phyloP scores from a whole-genome alignment of 2,329 filamentous ascomycete species.

The Delphinella strobiligena region DNA sequence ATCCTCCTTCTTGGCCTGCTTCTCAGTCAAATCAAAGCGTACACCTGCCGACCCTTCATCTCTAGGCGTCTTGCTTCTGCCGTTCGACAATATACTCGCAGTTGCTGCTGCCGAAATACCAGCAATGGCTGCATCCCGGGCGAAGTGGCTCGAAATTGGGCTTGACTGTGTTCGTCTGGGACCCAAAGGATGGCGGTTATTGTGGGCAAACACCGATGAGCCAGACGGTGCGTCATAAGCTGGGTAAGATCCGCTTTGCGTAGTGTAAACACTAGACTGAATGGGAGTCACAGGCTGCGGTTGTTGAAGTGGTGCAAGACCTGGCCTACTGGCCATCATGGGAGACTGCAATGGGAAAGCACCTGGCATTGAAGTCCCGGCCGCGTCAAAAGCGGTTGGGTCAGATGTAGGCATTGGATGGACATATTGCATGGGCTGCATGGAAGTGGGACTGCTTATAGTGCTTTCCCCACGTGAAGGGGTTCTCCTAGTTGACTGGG shows the following conservation, averaged over 20 bases:
- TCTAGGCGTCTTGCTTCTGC: slow-evolving; percentile 15
- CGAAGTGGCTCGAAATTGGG: slow-evolving; percentile 10
- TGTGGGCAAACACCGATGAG: slow-evolving; percentile 11
- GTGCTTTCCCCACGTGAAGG: slow-evolving; percentile 30
- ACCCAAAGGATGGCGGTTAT: background rate
- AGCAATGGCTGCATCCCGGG: slow-evolving; percentile 30
- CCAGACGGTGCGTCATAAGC: slow-evolving; percentile 29
- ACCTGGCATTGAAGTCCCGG: slow-evolving; percentile 18
- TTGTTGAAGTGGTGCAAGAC: slow-evolving; percentile 63
- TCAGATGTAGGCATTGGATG: slow-evolving; percentile 58
- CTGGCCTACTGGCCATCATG: slow-evolving; percentile 37
- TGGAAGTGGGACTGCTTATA: slow-evolving; percentile 31
- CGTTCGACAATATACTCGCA: slow-evolving; percentile 21
- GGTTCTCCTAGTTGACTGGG: background rate
- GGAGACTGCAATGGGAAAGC: slow-evolving; percentile 18
- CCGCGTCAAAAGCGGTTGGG: slow-evolving; percentile 48
- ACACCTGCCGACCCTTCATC: slow-evolving; percentile 32
- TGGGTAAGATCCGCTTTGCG: slow-evolving; percentile 27
- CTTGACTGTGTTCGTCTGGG: slow-evolving; percentile 20
- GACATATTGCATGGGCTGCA: slow-evolving; percentile 47
- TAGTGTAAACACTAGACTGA: slow-evolving; percentile 43
- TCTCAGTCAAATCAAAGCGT: slow-evolving; percentile 45
- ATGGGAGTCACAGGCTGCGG: slow-evolving; percentile 70
- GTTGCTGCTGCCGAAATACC: slow-evolving; percentile 28
- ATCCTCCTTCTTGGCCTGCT: slow-evolving; percentile 40